Conservation (phyloP, 2,329 filamentous ascomycete species). For the Diplodia mutila region DNA sequence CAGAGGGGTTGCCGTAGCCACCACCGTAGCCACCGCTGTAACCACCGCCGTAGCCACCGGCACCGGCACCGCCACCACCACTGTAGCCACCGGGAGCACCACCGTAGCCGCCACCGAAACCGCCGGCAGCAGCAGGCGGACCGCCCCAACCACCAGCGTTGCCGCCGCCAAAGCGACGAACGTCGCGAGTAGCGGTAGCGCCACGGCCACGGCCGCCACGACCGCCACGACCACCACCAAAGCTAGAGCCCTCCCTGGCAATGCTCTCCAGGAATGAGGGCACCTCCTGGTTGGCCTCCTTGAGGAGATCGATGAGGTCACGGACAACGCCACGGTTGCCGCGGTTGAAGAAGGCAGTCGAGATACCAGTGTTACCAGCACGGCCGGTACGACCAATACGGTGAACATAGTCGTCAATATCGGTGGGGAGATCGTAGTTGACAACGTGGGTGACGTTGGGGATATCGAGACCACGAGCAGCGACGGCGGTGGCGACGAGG, state of each 20-base stretch:
- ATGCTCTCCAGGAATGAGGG: conserved; percentile 95
- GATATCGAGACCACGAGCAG: conserved; percentile 83
- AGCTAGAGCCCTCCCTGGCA: conserved; percentile 86
- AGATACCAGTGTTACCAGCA: conserved; percentile 98
- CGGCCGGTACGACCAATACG: conserved; percentile 99
- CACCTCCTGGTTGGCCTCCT: conserved; percentile 98
- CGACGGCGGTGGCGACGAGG: conserved; percentile 93
- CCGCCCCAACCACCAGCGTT: conserved; percentile 62
- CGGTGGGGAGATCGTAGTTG: conserved; percentile 99
- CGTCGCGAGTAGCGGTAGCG: conserved; percentile 76
- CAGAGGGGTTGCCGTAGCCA: conserved; percentile 69
- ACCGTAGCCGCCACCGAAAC: conserved; percentile 50
- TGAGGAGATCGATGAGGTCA: conserved; percentile 94
- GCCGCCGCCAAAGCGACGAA: conserved; percentile 64
- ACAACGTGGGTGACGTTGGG: conserved; percentile 96
- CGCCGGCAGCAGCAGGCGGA: conserved; percentile 41
- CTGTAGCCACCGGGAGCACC: conserved; percentile 43
- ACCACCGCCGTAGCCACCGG: conserved; percentile 48
- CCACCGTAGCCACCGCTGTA: conserved; percentile 48
- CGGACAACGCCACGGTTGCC: conserved; percentile 97
- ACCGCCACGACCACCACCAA: conserved; percentile 71
- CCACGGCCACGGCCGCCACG: conserved; percentile 69
- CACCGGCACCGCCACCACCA: conserved; percentile 43
- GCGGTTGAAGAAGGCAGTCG: conserved; percentile 99
- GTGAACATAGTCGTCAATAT: conserved; percentile 98